Percentiles rank a stretch among this genome's conserved stretches.
phyloP scores from a whole-genome alignment of 257 asterid species.

The Paraleonurus japonicus region DNA sequence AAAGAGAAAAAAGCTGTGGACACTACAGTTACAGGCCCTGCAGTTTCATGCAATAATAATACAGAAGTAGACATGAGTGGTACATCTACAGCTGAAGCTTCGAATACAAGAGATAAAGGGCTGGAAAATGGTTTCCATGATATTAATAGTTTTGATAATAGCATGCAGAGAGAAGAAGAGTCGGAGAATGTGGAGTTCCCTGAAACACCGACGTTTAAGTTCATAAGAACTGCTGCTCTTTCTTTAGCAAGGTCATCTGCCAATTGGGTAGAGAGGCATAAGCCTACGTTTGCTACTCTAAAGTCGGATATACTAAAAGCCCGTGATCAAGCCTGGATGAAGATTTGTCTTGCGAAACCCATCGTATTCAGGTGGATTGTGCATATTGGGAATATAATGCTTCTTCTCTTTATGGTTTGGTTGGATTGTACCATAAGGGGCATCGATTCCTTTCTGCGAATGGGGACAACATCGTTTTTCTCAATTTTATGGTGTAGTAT shows the following conservation, averaged over 20 bases:
- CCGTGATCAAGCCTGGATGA: slow-evolving; percentile 45
- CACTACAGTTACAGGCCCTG: slow-evolving; percentile 31
- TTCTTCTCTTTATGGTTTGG: slow-evolving; percentile 82
- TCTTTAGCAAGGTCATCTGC: slow-evolving; percentile 55
- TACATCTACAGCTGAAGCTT: slow-evolving; percentile 36
- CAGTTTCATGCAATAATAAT: slow-evolving; percentile 29
- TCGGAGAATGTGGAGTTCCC: slow-evolving; percentile 45
- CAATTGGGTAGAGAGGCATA: slow-evolving; percentile 68
- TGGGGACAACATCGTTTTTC: slow-evolving; percentile 92
- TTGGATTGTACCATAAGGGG: slow-evolving; percentile 90
- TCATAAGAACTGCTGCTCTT: slow-evolving; percentile 48
- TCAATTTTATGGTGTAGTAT: slow-evolving; percentile 77
- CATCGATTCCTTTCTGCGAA: slow-evolving; percentile 72
- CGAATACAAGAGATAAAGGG: slow-evolving; percentile 36
- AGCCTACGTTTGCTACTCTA: slow-evolving; percentile 43
- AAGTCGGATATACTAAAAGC: slow-evolving; percentile 40
- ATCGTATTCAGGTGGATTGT: slow-evolving; percentile 59
- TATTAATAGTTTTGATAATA: slow-evolving; percentile 31
- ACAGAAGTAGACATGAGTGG: slow-evolving; percentile 37
- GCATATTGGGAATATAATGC: slow-evolving; percentile 60
- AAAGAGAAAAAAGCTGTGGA: slow-evolving; percentile 46
- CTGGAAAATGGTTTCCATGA: slow-evolving; percentile 17
- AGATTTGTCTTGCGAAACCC: slow-evolving; percentile 68
- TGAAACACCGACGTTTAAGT: slow-evolving; percentile 48
- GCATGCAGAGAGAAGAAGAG: slow-evolving; percentile 32